Percentiles rank a stretch among this genome's conserved stretches.
Evolutionary conservation across 1,139 yeast species (phyloP).

Genomic region (Blastobotrys illinoisensis): DNA sequence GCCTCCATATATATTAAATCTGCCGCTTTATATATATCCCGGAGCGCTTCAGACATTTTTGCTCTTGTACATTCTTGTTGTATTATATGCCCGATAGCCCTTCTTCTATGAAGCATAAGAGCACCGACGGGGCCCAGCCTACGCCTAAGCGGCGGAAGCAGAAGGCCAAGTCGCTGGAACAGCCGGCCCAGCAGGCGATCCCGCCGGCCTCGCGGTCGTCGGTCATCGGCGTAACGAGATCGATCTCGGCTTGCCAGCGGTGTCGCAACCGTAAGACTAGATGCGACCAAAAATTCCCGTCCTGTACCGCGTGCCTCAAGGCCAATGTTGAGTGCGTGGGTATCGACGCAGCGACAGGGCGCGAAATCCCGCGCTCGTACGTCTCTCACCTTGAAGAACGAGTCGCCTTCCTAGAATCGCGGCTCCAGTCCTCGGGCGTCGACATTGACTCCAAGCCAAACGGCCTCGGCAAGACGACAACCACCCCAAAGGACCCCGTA

Average conservation of each 20-base stretch:
- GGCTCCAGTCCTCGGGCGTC: conserved; percentile 34
- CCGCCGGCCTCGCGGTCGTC: conserved; percentile 2
- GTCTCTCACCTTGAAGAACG: conserved; percentile 67
- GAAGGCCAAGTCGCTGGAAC: background rate
- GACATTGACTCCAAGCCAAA: conserved; percentile 10
- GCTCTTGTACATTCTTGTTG: background rate
- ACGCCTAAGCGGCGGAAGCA: background rate
- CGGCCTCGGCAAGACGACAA: background rate
- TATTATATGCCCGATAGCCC: background rate
- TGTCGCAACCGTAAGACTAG: conserved; percentile 74
- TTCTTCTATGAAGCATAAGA: background rate
- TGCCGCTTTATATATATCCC: too few relatives aligned
- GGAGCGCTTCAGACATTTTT: background rate
- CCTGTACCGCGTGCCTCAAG: conserved; percentile 64
- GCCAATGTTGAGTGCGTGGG: conserved; percentile 74
- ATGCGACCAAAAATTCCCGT: conserved; percentile 81
- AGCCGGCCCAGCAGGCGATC: background rate
- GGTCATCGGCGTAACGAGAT: conserved; percentile 21
- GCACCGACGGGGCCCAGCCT: background rate
- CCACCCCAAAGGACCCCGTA: background rate
- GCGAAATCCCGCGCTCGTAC: conserved; percentile 80
- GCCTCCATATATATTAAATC: background rate
- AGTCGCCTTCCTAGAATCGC: conserved; percentile 49
- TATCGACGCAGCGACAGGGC: conserved; percentile 79
- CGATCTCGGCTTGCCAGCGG: conserved; percentile 74